Percentiles rank a stretch among this genome's conserved stretches.
phyloP scores from a whole-genome alignment of 352 stramenopile species.

The Elongisporangium anandrum region DNA sequence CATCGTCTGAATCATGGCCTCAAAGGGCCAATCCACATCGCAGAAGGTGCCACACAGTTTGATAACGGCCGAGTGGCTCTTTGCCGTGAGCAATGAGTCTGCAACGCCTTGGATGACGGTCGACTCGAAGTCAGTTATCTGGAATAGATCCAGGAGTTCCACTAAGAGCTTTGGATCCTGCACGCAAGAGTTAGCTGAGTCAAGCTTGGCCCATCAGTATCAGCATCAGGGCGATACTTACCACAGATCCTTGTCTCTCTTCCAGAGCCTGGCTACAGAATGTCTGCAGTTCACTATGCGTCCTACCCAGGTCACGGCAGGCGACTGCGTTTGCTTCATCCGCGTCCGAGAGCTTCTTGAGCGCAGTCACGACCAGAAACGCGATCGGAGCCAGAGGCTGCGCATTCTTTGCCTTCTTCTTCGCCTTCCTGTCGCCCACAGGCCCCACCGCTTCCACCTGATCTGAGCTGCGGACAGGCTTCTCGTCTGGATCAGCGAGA shows the following conservation, averaged over 20 bases:
- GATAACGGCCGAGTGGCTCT: constrained; percentile 47
- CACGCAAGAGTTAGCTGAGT: not conserved
- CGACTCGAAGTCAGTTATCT: constrained; percentile 24
- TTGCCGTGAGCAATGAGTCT: constrained; percentile 24
- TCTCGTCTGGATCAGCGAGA: constrained; percentile 13
- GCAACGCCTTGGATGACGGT: constrained; percentile 15
- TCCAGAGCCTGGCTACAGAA: constrained; percentile 28
- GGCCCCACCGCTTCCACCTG: not conserved
- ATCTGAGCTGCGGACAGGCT: not conserved
- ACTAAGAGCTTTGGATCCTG: constrained; percentile 58
- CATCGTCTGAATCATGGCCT: constrained; percentile 27
- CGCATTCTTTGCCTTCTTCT: constrained; percentile 29
- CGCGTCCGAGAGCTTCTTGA: constrained; percentile 25
- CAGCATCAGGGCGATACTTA: constrained; percentile 2
- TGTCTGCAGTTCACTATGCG: constrained; percentile 17
- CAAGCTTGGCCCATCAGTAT: not conserved
- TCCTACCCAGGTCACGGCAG: constrained; percentile 16
- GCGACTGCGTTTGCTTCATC: constrained; percentile 3
- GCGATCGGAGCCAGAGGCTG: constrained; percentile 46
- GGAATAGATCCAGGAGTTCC: constrained; percentile 54
- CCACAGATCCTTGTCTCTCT: constrained; percentile 5
- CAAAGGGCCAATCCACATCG: constrained; percentile 26
- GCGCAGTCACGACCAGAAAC: constrained; percentile 48
- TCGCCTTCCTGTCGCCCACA: not conserved
- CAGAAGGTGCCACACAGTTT: constrained; percentile 36